phyloP scores from a whole-genome alignment of 345 rosid species.

The Moricandia moricandioides region DNA sequence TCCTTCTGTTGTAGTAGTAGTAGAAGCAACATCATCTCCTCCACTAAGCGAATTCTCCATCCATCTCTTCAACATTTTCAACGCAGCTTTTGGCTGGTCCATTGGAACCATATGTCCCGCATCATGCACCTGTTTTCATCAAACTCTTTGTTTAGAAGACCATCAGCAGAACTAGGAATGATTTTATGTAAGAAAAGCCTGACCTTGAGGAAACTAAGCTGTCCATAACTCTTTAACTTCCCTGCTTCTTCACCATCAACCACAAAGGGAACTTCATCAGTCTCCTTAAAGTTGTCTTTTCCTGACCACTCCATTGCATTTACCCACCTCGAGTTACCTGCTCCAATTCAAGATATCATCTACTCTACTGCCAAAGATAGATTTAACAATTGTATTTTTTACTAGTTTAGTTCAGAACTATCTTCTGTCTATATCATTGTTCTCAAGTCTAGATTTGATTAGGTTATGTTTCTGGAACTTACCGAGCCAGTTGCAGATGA shows the following conservation, averaged over 20 bases:
- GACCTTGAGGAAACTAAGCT: slow-evolving; percentile 94
- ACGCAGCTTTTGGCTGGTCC: slow-evolving; percentile 92
- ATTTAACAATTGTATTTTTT: neutral
- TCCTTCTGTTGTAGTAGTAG: slow-evolving; percentile 4
- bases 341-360: slow-evolving; percentile 19
- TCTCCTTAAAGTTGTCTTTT: slow-evolving; percentile 53
- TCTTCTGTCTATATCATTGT: neutral
- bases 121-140: slow-evolving; percentile 59
- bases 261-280: slow-evolving; percentile 63
- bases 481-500: slow-evolving; percentile 99
- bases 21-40: slow-evolving; percentile 22
- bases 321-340: slow-evolving; percentile 99
- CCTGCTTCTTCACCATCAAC: slow-evolving; percentile 87
- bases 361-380: neutral
- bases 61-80: slow-evolving; percentile 90
- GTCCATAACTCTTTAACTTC: slow-evolving; percentile 59
- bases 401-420: neutral
- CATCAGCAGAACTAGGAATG: neutral
- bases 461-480: slow-evolving; percentile 22
- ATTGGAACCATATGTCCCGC: slow-evolving; percentile 99
- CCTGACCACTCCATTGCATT: slow-evolving; percentile 99
- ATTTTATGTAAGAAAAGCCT: neutral
- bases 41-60: slow-evolving; percentile 50
- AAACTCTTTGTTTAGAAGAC: slow-evolving; percentile 12
- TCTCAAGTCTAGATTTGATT: neutral